Evolutionary conservation across 2,329 filamentous ascomycete genomes (phyloP), one percentile per base, ranked within the genome.

Genomic region (Ceratocystis destructans): DNA sequence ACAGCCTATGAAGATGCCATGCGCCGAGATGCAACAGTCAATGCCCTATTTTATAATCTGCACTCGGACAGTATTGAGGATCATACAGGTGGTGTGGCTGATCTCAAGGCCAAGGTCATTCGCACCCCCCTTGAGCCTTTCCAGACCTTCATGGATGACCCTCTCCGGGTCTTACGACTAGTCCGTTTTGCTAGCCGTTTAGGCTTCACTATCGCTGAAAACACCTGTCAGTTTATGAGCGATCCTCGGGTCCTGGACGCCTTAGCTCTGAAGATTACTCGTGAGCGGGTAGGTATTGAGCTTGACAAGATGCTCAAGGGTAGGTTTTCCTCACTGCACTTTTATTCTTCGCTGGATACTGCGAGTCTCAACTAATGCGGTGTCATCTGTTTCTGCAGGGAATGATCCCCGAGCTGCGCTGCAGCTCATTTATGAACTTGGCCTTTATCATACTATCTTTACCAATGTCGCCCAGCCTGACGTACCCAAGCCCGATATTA

Each of bases 21-120:
- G 70, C 86, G 93, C 25, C 85, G 93, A 61, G 93, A 99, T 78
- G 92, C 93, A 25, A 96, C 91, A 0, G 86, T 97, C 69, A 99
- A 99, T 74, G 90, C 94, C 28, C 83, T 99, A 69, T 97, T 97
- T 77, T 97, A 94, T 79, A 97, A 97, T 71, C 78, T 99, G 48
- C 86, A 92, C 72, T 90, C 87, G 0, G 82, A 84, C 44, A 72
- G 81, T 67, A 82, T 97, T 45, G 93, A 97, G 74, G 94, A 99
- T 73, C 88, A 95, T 69, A 95, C 90, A 0, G 82, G 82, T 6
- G 93, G 94, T 0, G 77, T 95, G 45, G 73, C 82, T 6, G 93
- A 97, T 72, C 84, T 97, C 83, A 74, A 80, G 44, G 77, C 79
- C 1, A 83, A 83, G 68, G 78, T 92, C 62, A 91, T 99, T 70